Evolutionary conservation across 2,329 filamentous ascomycete genomes (phyloP).

Genomic region (Cadophora gregata): DNA sequence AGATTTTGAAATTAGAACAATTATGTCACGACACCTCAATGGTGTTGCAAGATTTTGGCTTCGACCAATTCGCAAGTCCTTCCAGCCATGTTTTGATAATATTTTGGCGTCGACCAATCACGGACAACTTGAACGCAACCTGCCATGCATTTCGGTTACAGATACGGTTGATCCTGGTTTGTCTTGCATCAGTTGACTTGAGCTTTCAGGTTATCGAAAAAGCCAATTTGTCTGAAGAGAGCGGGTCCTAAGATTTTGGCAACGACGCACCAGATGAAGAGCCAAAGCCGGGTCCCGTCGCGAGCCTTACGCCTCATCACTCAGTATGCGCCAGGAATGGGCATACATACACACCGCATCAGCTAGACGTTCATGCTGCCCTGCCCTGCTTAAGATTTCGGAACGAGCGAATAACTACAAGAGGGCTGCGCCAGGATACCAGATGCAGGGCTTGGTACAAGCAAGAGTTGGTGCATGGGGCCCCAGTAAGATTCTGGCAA

Average conservation of each 20-base stretch:
- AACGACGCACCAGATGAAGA: background rate
- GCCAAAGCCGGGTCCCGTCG: background rate
- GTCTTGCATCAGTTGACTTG: no score
- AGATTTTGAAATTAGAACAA: background rate
- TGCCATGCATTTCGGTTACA: no score
- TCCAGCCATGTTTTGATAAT: background rate
- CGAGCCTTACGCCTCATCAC: background rate
- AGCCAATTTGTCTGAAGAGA: background rate
- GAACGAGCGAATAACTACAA: background rate
- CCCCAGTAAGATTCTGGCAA: constrained; percentile 10
- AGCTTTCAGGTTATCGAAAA: no score
- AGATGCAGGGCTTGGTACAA: background rate
- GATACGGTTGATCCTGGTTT: no score
- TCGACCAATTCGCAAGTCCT: background rate
- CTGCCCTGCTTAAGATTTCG: background rate
- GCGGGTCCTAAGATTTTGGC: background rate
- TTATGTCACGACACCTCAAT: background rate
- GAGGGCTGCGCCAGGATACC: background rate
- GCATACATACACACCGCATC: background rate
- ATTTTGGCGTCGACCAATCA: background rate
- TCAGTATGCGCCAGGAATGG: background rate
- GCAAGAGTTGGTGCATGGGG: background rate
- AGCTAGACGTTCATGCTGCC: background rate
- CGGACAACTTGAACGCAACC: background rate
- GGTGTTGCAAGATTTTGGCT: constrained; percentile 2